Evolutionary conservation across 1,284 basidiomycete genomes (phyloP), one percentile per base, ranked within the genome.

Genomic region (Inonotus obliquus): DNA sequence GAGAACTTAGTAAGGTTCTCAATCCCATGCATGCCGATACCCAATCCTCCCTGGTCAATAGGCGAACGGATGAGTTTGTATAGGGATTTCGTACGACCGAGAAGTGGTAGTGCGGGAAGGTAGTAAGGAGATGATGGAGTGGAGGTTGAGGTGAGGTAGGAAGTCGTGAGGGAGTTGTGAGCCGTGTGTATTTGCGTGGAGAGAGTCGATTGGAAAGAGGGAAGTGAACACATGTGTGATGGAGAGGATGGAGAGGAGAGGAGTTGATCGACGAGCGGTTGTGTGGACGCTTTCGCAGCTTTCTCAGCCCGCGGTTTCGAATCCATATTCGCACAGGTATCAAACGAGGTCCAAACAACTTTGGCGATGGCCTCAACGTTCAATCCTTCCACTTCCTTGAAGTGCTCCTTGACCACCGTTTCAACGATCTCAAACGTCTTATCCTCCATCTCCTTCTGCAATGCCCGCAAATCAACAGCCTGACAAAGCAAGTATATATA

Each of bases 401-500:
- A 86, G 63, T 78, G 74, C 13, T 68, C 61, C 2, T 69, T 65
- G 63, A 89, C 74, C 66, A 86, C 81, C 54, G 83, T 80, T 13
- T 73, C 70, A 47, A 82, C 74, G 64, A 89, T 82, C 32, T 69
- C 69, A 61, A 76, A 68, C 17, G 88, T 73, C 23, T 78, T 79
- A 21, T 72, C 73, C 45, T 78, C 72, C 75, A 92, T 85, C 65
- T 89, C 85, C 63, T 75, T 70, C 69, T 90, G 87, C 63, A 91
- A 69, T 3, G 89, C 84, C 47, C 91, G 86, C 49, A 91, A 77
- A 69, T 94, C 92, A 61, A 92, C 76, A 23, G 91, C 91, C 79
- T 93, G 91, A 73, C 90, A 92, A 53, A 91, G 80, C 58, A 83
- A 74, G 70, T 90, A 91, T 32, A 94, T 77, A 71, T 92, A 92